Conservation (phyloP, 1,139 yeast species). For the Candida mesenterica region DNA sequence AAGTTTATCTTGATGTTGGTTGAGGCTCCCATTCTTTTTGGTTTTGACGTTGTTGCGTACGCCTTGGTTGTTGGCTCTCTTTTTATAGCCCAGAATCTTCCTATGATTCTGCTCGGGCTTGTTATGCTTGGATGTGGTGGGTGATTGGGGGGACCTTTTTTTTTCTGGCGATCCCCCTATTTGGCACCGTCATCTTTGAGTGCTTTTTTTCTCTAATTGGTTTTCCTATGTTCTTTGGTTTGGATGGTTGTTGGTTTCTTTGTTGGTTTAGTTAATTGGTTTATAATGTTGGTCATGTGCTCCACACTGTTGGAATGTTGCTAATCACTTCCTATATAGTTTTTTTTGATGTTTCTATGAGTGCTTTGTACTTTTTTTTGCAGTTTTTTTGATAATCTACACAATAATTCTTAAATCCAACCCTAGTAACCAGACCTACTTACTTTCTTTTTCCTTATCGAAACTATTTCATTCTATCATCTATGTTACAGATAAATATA, state of each 20-base stretch:
- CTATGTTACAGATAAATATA: slow-evolving; percentile 1
- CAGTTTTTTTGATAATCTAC: too few relatives aligned
- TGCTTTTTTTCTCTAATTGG: slow-evolving; percentile 11
- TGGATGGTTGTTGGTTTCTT: slow-evolving; percentile 4
- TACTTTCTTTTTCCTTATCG: slow-evolving; percentile 1
- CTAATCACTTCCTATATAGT: too few relatives aligned
- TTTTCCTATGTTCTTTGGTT: slow-evolving; percentile 4
- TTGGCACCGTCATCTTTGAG: too few relatives aligned
- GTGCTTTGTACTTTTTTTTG: background rate
- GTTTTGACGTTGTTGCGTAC: too few relatives aligned
- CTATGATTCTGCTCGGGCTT: too few relatives aligned
- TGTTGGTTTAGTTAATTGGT: slow-evolving; percentile 6
- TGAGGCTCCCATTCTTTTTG: slow-evolving; percentile 4
- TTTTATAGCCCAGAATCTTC: too few relatives aligned
- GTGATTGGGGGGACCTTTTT: too few relatives aligned
- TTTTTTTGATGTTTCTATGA: background rate
- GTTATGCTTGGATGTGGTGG: too few relatives aligned
- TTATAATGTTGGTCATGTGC: background rate
- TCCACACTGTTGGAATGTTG: background rate
- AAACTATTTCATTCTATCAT: slow-evolving; percentile 1
- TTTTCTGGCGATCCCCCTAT: background rate
- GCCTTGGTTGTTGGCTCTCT: too few relatives aligned
- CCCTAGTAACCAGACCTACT: background rate
- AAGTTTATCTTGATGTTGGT: background rate
- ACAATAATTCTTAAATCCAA: too few relatives aligned